phyloP scores from a whole-genome alignment of 2,329 filamentous ascomycete genomes.

The Penicillium fuscoglaucum region DNA sequence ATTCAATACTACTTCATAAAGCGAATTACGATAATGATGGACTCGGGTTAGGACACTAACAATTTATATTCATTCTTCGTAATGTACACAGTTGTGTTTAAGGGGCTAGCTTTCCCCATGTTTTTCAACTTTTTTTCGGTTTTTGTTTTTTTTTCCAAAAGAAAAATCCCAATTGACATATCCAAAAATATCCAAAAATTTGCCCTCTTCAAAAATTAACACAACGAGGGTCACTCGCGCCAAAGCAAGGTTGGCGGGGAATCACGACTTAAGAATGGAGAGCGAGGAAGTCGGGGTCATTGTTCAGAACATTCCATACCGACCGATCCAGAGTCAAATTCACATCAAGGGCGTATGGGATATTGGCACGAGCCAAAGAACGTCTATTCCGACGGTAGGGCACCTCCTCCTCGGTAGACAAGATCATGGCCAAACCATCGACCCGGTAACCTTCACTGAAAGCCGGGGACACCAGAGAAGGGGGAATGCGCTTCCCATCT shows the following conservation, averaged over 20 bases:
- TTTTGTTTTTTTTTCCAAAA: not conserved
- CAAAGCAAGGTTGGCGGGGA: not conserved
- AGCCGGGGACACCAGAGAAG: not conserved
- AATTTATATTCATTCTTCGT: not conserved
- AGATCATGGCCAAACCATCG: not conserved
- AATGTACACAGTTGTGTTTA: not conserved
- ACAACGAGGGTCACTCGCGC: no score
- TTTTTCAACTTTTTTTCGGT: not conserved
- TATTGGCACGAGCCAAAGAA: not conserved
- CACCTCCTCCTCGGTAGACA: conserved; percentile 1
- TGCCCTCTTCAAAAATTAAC: no score
- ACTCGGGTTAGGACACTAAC: not conserved
- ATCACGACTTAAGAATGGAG: not conserved
- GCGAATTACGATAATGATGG: no score
- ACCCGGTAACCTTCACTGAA: not conserved
- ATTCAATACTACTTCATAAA: not conserved
- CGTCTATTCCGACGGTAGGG: not conserved
- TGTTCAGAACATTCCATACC: not conserved
- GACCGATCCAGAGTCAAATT: not conserved
- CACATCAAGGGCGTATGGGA: not conserved
- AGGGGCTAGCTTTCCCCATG: no score
- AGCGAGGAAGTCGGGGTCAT: not conserved
- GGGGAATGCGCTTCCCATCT: not conserved
- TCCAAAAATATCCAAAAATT: no score
- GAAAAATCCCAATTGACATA: rapidly evolving